phyloP scores from a whole-genome alignment of 2,329 filamentous ascomycete species.

The Fusarium humuli region DNA sequence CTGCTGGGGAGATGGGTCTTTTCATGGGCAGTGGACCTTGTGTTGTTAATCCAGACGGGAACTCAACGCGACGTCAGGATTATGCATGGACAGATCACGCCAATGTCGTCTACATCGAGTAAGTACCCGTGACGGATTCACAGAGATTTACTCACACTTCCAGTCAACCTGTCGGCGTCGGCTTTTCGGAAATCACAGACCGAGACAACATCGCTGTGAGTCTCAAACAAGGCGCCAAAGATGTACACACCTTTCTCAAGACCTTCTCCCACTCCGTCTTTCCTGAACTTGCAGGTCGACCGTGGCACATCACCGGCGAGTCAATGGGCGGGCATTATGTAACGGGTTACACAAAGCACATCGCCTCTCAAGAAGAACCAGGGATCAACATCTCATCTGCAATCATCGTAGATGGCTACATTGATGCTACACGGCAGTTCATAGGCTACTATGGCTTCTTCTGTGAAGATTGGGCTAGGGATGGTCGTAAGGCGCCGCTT shows the following conservation, averaged over 20 bases:
- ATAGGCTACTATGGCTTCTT: conserved; percentile 33
- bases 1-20: conserved; percentile 29
- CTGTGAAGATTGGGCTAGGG: conserved; percentile 22
- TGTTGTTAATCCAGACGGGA: conserved; percentile 22
- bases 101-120: conserved; percentile 34
- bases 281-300: conserved; percentile 16
- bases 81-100: conserved; percentile 35
- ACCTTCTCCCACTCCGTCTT: conserved; percentile 22
- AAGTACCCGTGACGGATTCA: not conserved
- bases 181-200: conserved; percentile 36
- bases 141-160: not conserved
- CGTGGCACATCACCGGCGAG: conserved; percentile 36
- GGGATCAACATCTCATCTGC: conserved; percentile 14
- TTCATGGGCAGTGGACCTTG: conserved; percentile 37
- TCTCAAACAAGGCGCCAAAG: conserved; percentile 24
- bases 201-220: conserved; percentile 22
- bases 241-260: conserved; percentile 24
- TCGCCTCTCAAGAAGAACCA: not conserved
- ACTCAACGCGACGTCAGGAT: conserved; percentile 23
- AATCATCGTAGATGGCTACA: conserved; percentile 34
- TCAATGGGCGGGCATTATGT: conserved; percentile 40
- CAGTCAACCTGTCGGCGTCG: conserved; percentile 34
- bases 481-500: conserved; percentile 18
- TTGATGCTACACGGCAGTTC: conserved; percentile 26
- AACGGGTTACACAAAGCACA: conserved; percentile 28